Conservation (phyloP, 768 basidiomycete species). For the Rhodotorula kratochvilovae region DNA sequence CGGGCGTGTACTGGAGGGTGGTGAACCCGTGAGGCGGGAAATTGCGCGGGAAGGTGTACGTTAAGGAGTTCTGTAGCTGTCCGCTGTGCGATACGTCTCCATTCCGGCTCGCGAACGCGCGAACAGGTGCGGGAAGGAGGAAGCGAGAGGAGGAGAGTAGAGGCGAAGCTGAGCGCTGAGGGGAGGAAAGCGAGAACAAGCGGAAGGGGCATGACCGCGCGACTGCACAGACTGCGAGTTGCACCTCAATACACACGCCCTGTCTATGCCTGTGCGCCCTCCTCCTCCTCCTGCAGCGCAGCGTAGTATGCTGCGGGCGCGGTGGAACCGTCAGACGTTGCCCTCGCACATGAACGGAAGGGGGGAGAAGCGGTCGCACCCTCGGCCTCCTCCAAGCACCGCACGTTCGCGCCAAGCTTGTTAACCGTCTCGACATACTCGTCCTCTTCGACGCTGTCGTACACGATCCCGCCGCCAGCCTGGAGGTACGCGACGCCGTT, state of each 20-base stretch:
- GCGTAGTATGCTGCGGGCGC: slow-evolving; percentile 12
- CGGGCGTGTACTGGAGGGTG: slow-evolving; percentile 50
- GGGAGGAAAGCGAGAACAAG: no score
- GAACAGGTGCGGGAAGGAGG: no score
- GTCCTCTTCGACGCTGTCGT: slow-evolving; percentile 94
- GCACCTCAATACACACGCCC: not conserved
- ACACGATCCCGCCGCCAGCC: slow-evolving; percentile 92
- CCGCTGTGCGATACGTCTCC: not conserved
- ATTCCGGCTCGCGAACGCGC: no score
- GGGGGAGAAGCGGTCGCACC: slow-evolving; percentile 51
- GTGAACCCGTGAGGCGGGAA: slow-evolving; percentile 20
- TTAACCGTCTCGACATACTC: slow-evolving; percentile 94
- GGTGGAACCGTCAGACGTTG: not conserved
- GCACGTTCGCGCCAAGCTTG: slow-evolving; percentile 80
- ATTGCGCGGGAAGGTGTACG: not conserved
- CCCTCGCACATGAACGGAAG: not conserved
- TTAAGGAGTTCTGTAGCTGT: not conserved
- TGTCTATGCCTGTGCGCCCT: not conserved
- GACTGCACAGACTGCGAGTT: no score
- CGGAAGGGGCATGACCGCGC: no score
- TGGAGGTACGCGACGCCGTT: slow-evolving; percentile 84
- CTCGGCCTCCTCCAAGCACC: slow-evolving; percentile 81
- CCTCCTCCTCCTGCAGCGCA: slow-evolving; percentile 3
- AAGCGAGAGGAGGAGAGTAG: no score
- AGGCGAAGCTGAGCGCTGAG: no score